Conservation (phyloP, 2,329 filamentous ascomycete species). For the Cadophora sp. region DNA sequence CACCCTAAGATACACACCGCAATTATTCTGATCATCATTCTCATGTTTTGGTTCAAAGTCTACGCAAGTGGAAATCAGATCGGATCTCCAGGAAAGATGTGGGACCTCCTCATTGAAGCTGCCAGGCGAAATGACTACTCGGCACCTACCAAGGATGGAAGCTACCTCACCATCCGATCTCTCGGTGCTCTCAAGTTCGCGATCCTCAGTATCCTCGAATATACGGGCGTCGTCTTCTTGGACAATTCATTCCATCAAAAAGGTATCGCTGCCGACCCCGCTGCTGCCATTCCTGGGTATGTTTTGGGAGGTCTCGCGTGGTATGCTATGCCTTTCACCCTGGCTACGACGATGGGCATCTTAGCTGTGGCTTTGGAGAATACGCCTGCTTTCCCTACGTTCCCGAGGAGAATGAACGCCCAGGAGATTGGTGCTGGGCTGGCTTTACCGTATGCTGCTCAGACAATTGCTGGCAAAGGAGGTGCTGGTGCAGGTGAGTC, state of each 20-base stretch:
- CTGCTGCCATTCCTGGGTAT: slow-evolving; percentile 58
- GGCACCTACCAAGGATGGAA: slow-evolving; percentile 23
- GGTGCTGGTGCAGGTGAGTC: slow-evolving; percentile 22
- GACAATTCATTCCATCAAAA: slow-evolving; percentile 61
- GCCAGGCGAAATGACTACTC: slow-evolving; percentile 23
- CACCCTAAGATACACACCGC: slow-evolving; percentile 17
- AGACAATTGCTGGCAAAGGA: slow-evolving; percentile 23
- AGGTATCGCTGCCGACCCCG: slow-evolving; percentile 55
- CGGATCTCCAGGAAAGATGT: slow-evolving; percentile 26
- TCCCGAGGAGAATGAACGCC: slow-evolving; percentile 52
- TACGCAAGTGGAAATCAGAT: slow-evolving; percentile 21
- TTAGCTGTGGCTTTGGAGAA: slow-evolving; percentile 56
- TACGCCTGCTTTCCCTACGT: slow-evolving; percentile 59
- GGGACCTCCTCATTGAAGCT: slow-evolving; percentile 26
- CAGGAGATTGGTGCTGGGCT: slow-evolving; percentile 21
- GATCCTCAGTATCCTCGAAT: slow-evolving; percentile 23
- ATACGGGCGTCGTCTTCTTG: slow-evolving; percentile 53
- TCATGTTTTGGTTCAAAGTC: slow-evolving; percentile 28
- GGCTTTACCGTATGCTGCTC: slow-evolving; percentile 23
- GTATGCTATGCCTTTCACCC: slow-evolving; percentile 60
- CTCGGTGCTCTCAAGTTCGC: slow-evolving; percentile 24
- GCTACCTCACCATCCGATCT: slow-evolving; percentile 21
- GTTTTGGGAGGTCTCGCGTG: slow-evolving; percentile 58
- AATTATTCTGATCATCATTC: slow-evolving; percentile 21
- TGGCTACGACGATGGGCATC: slow-evolving; percentile 49